These are phyloP conservation scores for Verticillium albo-atrum DNA, from an alignment of 2,329 filamentous ascomycete genomes.

Conservation along the genomic window DNA sequence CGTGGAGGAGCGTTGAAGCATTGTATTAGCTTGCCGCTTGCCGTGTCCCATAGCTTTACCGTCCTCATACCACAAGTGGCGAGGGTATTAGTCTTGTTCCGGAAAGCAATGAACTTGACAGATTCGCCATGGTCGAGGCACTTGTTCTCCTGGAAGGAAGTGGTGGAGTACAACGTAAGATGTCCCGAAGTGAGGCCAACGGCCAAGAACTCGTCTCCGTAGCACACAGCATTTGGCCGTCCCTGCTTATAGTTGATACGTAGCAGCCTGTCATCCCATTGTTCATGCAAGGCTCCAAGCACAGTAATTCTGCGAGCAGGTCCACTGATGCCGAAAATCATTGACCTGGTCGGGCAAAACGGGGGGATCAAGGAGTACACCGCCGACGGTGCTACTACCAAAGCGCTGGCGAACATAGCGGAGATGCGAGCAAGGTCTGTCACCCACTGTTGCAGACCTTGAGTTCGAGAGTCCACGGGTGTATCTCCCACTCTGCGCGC, in stretches of 20 bases:
- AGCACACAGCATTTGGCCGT: constrained; percentile 17
- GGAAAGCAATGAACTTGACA: constrained; percentile 25
- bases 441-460: constrained; percentile 19
- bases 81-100: constrained; percentile 19
- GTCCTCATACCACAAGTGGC: constrained; percentile 23
- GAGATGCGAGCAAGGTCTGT: constrained; percentile 24
- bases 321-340: constrained; percentile 13
- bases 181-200: constrained; percentile 17
- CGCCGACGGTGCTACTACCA: constrained; percentile 20
- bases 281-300: constrained; percentile 13
- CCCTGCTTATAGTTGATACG: constrained; percentile 20
- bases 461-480: constrained; percentile 9
- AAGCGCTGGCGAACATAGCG: constrained; percentile 22
- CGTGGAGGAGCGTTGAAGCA: constrained; percentile 16
- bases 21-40: constrained; percentile 18
- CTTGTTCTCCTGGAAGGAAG: constrained; percentile 21
- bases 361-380: constrained; percentile 25
- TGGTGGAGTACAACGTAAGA: constrained; percentile 18
- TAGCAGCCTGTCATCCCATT: constrained; percentile 26
- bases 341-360: constrained; percentile 24
- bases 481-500: constrained; percentile 12
- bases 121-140: constrained; percentile 21
- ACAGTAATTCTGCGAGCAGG: constrained; percentile 14
- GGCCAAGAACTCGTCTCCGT: constrained; percentile 21
- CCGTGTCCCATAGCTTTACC: constrained; percentile 25